Percentiles rank a stretch among this genome's conserved stretches.
Conservation (phyloP, 495 filamentous ascomycete genomes). For the Penicillium herquei region DNA sequence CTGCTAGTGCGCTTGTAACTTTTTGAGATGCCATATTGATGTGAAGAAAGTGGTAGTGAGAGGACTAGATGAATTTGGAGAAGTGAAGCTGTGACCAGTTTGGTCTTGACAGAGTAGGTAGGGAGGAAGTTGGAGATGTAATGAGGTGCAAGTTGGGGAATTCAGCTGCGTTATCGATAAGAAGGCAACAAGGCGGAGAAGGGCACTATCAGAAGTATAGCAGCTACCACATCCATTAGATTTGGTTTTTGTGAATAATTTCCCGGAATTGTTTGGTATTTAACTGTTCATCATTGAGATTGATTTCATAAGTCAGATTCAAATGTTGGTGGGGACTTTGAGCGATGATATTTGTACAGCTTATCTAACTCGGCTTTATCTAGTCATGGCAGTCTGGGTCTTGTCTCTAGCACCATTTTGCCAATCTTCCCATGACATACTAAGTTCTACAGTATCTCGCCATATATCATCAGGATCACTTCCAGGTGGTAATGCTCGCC, state of each 20-base stretch:
- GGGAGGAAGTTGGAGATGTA: constrained; percentile 2
- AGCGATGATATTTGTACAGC: background rate
- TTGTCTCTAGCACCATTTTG: constrained; percentile 5
- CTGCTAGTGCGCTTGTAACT: constrained; percentile 53
- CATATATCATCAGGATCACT: constrained; percentile 20
- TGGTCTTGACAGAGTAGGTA: background rate
- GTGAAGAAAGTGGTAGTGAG: background rate
- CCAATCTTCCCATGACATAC: constrained; percentile 23
- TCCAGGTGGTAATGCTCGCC: constrained; percentile 12
- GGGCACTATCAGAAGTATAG: background rate
- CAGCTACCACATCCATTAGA: too few relatives aligned
- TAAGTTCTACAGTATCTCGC: constrained; percentile 19
- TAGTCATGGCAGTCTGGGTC: constrained; percentile 3
- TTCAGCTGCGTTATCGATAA: constrained; percentile 34
- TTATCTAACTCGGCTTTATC: background rate
- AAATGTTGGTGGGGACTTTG: too few relatives aligned
- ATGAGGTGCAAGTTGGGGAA: constrained; percentile 1
- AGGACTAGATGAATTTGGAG: background rate
- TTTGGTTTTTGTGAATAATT: too few relatives aligned
- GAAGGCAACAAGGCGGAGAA: constrained; percentile 3
- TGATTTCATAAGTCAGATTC: too few relatives aligned
- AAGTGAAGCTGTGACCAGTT: background rate
- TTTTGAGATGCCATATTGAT: constrained; percentile 56
- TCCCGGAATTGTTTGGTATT: too few relatives aligned
- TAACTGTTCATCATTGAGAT: too few relatives aligned